Percentiles rank a stretch among this genome's conserved stretches.
phyloP scores from a whole-genome alignment of 2,329 filamentous ascomycete genomes.

The Epichloe scottii region DNA sequence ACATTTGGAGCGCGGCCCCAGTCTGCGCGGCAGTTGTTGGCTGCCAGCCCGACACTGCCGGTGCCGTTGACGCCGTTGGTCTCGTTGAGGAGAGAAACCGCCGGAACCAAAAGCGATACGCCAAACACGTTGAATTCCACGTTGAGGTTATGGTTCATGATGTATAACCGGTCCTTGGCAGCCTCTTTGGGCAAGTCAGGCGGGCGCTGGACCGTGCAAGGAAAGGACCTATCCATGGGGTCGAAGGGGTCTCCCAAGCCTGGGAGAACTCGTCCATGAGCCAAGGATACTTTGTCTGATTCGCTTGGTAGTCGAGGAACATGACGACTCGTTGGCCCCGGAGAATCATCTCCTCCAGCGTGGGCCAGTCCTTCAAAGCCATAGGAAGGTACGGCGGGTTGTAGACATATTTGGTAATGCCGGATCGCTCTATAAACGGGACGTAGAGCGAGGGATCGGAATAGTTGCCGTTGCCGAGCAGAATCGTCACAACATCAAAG shows the following conservation, averaged over 20 bases:
- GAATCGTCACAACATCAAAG: constrained; percentile 76
- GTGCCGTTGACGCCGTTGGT: constrained; percentile 56
- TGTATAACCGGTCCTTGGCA: constrained; percentile 54
- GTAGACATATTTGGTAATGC: constrained; percentile 63
- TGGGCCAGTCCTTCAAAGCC: constrained; percentile 68
- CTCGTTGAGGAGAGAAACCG: constrained; percentile 53
- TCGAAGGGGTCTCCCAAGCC: constrained; percentile 90
- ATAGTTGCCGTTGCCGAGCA: constrained; percentile 75
- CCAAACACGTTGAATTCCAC: constrained; percentile 57
- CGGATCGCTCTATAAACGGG: constrained; percentile 55
- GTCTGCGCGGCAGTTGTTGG: constrained; percentile 44
- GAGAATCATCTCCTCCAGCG: constrained; percentile 64
- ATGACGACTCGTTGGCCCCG: constrained; percentile 58
- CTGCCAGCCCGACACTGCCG: constrained; percentile 54
- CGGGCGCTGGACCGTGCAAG: constrained; percentile 67
- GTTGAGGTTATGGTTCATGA: constrained; percentile 89
- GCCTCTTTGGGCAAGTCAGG: constrained; percentile 45
- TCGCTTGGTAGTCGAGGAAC: constrained; percentile 75
- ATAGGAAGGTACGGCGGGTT: constrained; percentile 59
- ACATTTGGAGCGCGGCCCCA: constrained; percentile 66
- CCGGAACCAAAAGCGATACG: constrained; percentile 55
- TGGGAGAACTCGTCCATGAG: constrained; percentile 79
- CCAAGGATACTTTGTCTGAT: constrained; percentile 69
- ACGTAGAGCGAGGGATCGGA: constrained; percentile 51
- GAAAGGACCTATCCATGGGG: constrained; percentile 50